These are phyloP conservation scores for Diphasiastrum complanatum DNA, from an alignment of 83 land plant genomes.

Conservation along the genomic window DNA sequence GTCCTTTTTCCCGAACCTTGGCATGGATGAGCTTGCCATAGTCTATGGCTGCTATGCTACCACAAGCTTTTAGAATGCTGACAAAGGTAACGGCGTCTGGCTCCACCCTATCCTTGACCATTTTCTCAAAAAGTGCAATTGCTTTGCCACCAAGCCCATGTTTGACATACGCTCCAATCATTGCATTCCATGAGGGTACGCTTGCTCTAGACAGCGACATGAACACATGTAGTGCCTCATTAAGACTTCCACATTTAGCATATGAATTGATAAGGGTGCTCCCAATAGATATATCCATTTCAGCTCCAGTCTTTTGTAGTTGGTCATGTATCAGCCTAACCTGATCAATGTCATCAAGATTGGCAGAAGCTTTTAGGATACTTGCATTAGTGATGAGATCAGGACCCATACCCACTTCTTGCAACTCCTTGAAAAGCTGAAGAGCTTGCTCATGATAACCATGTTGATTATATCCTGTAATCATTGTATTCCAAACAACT, in stretches of 20 bases:
- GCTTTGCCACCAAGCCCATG: background rate
- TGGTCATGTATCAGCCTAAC: background rate
- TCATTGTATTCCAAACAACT: conserved; percentile 2
- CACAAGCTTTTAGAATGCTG: conserved; percentile 2
- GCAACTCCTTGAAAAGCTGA: background rate
- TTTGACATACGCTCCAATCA: background rate
- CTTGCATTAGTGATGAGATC: background rate
- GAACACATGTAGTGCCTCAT: conserved; percentile 1
- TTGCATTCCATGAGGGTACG: background rate
- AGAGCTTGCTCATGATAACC: background rate
- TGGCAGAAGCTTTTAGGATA: background rate
- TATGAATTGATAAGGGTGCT: background rate
- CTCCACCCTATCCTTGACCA: background rate
- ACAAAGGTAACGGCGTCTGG: background rate
- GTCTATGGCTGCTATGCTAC: background rate
- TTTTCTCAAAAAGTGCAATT: background rate
- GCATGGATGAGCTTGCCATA: conserved; percentile 4
- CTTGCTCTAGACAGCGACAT: background rate
- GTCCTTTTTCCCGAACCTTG: background rate
- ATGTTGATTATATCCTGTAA: conserved; percentile 10
- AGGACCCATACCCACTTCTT: background rate
- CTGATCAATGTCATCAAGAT: background rate
- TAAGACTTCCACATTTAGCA: background rate
- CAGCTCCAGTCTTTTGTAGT: background rate
- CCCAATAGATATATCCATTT: background rate